Conservation (phyloP, 179 eudicot species). For the Sideroxylon spinosum region DNA sequence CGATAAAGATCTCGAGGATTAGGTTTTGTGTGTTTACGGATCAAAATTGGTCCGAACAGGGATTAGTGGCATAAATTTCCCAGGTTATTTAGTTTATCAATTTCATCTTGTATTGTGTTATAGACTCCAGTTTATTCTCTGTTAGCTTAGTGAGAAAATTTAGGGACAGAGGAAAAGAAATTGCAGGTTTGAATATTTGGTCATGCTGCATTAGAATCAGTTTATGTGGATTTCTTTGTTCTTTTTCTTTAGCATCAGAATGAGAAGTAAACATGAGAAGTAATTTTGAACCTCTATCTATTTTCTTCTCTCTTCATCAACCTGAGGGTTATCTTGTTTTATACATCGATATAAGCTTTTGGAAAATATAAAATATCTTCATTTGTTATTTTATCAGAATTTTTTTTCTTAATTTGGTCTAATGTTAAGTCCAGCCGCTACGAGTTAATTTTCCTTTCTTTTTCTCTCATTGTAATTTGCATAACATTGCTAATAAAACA, state of each 20-base stretch:
- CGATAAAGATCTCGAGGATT: slow-evolving; percentile 16
- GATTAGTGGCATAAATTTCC: slow-evolving; percentile 28
- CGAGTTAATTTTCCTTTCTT: neutral
- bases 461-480: neutral
- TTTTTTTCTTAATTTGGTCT: neutral
- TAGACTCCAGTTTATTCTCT: neutral
- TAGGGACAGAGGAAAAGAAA: neutral
- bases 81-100: slow-evolving; percentile 31
- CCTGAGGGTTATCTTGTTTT: neutral
- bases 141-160: neutral
- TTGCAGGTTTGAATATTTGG: neutral
- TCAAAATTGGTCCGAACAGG: slow-evolving; percentile 43
- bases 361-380: neutral
- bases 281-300: no score
- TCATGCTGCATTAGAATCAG: neutral
- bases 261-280: no score
- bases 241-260: neutral
- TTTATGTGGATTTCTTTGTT: neutral
- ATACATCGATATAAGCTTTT: neutral
- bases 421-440: neutral
- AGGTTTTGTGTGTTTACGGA: slow-evolving; percentile 43
- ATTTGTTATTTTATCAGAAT: neutral
- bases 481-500: neutral
- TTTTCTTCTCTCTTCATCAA: no score
- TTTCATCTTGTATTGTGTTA: neutral